Percentiles rank a stretch among this genome's conserved stretches.
Evolutionary conservation across 345 rosid species (phyloP).

Genomic region (Geranium brycei): DNA sequence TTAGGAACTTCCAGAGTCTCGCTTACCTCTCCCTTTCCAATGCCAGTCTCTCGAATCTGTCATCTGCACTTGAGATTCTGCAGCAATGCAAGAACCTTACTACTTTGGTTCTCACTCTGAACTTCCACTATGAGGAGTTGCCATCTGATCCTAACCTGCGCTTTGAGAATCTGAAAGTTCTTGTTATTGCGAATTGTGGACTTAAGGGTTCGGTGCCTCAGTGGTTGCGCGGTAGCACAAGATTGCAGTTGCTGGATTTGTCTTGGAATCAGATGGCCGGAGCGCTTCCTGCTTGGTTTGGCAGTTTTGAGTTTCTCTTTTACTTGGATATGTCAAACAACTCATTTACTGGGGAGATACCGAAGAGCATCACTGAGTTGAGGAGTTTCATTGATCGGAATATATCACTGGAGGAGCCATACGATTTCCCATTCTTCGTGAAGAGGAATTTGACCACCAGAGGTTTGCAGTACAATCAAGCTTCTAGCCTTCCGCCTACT

Average conservation of each 20-base stretch:
- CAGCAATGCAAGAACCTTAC: neutral
- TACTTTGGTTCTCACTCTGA: slow-evolving; percentile 1
- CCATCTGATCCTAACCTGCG: neutral
- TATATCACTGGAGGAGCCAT: slow-evolving; percentile 8
- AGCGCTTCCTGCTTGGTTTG: slow-evolving; percentile 6
- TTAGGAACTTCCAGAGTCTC: slow-evolving; percentile 6
- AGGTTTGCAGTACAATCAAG: slow-evolving; percentile 15
- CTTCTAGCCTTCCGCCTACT: slow-evolving; percentile 12
- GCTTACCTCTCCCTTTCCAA: slow-evolving; percentile 3
- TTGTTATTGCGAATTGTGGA: neutral
- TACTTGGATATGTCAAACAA: slow-evolving; percentile 16
- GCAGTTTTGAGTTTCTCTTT: slow-evolving; percentile 9
- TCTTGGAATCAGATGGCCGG: slow-evolving; percentile 7
- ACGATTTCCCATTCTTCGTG: slow-evolving; percentile 13
- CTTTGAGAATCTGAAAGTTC: slow-evolving; percentile 4
- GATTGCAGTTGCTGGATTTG: slow-evolving; percentile 6
- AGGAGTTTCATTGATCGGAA: slow-evolving; percentile 7
- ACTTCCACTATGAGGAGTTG: neutral
- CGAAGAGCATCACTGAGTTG: slow-evolving; percentile 7
- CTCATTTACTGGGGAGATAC: slow-evolving; percentile 9
- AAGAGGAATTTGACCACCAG: slow-evolving; percentile 10
- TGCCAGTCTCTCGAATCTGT: neutral
- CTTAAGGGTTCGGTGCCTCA: slow-evolving; percentile 2
- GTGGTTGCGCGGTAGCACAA: slow-evolving; percentile 1
- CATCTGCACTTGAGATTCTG: neutral